phyloP scores from a whole-genome alignment of 2,329 filamentous ascomycete genomes.

The Scytalidium sp. region DNA sequence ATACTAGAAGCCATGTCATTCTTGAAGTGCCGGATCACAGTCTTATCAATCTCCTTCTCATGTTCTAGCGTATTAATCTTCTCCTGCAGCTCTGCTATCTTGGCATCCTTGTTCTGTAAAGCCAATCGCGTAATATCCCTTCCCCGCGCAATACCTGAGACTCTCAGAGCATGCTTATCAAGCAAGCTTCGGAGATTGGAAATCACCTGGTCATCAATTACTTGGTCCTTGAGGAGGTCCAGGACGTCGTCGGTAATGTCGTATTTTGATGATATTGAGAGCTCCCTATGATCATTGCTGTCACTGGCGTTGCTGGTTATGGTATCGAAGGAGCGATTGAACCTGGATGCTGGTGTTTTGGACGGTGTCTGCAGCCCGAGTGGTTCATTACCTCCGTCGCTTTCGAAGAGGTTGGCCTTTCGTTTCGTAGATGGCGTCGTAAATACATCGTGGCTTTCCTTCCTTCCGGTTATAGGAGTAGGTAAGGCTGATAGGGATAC shows the following conservation, averaged over 20 bases:
- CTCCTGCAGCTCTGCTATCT: slow-evolving; percentile 63
- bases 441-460: slow-evolving; percentile 20
- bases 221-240: slow-evolving; percentile 41
- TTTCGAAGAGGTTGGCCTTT: slow-evolving; percentile 19
- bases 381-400: slow-evolving; percentile 19
- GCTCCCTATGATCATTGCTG: neutral
- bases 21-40: slow-evolving; percentile 32
- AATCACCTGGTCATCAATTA: slow-evolving; percentile 35
- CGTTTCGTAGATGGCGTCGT: slow-evolving; percentile 11
- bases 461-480: slow-evolving; percentile 19
- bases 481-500: slow-evolving; percentile 16
- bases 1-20: slow-evolving; percentile 54
- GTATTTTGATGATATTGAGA: slow-evolving; percentile 16
- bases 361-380: slow-evolving; percentile 15
- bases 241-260: slow-evolving; percentile 47
- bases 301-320: too few species aligned
- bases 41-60: slow-evolving; percentile 50
- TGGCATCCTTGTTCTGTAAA: slow-evolving; percentile 61
- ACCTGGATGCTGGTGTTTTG: slow-evolving; percentile 21
- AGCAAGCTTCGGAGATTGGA: slow-evolving; percentile 42
- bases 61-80: slow-evolving; percentile 56
- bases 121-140: slow-evolving; percentile 63
- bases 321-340: neutral
- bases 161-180: slow-evolving; percentile 52
- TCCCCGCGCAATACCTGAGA: slow-evolving; percentile 60